These are phyloP conservation scores for Aureobasidium sp. DNA, from an alignment of 2,329 filamentous ascomycete genomes.

Conservation along the genomic window DNA sequence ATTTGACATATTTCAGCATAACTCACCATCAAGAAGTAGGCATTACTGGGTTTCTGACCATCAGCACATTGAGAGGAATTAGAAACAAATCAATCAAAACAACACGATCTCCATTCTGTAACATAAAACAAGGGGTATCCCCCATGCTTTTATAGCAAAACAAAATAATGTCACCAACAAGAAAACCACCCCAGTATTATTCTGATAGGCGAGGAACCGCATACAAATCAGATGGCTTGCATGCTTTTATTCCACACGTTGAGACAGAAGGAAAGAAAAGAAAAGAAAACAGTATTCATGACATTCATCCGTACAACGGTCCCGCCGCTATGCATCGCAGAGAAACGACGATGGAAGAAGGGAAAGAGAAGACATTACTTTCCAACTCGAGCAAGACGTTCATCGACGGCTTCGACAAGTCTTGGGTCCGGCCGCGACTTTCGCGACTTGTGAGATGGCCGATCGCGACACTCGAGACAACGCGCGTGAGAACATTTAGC, in stretches of 20 bases:
- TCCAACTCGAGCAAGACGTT: neutral
- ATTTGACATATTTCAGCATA: too few relatives aligned
- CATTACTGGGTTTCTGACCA: too few relatives aligned
- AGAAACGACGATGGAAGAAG: neutral
- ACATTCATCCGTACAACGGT: neutral
- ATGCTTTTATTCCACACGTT: neutral
- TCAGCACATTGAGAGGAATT: neutral
- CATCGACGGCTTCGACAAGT: neutral
- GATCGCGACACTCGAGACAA: conserved; percentile 50
- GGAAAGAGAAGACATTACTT: neutral
- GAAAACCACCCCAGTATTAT: neutral
- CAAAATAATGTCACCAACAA: neutral
- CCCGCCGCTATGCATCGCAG: neutral
- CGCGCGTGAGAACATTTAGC: conserved; percentile 52
- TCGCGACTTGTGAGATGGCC: conserved; percentile 19
- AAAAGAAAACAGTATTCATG: neutral
- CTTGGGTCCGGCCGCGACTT: neutral
- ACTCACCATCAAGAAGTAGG: too few relatives aligned
- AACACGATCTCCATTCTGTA: neutral
- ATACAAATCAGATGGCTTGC: neutral
- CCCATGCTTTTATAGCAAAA: neutral
- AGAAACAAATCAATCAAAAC: neutral
- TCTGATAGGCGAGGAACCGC: neutral
- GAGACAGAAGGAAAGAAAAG: neutral
- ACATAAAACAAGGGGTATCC: neutral